Evolutionary conservation across 148 eudicot genomes (phyloP).

Genomic region (Fagopyrum homotropicum): DNA sequence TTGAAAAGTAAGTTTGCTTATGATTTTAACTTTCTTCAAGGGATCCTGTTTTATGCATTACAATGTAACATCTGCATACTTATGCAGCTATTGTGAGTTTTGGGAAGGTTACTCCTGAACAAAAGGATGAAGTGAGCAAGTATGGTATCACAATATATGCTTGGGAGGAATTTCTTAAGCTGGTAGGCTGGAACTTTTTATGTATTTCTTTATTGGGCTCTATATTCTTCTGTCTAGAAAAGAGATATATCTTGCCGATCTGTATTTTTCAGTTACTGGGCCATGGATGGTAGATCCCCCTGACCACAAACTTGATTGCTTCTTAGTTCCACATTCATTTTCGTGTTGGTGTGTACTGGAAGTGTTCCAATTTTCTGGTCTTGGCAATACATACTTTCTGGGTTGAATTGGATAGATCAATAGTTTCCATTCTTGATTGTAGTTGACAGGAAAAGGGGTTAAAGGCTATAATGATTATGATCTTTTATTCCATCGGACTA

Average conservation of each 20-base stretch:
- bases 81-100: slow-evolving; percentile 89
- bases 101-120: slow-evolving; percentile 64
- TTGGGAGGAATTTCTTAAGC: slow-evolving; percentile 81
- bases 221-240: background rate
- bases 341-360: background rate
- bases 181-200: slow-evolving; percentile 42
- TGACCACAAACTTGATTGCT: background rate
- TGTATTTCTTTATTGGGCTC: background rate
- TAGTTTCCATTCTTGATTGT: background rate
- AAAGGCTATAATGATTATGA: background rate
- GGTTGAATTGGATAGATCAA: background rate
- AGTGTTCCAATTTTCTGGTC: background rate
- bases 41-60: background rate
- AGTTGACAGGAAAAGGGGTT: background rate
- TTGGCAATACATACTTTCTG: background rate
- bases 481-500: background rate
- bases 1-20: slow-evolving; percentile 61
- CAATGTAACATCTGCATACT: slow-evolving; percentile 2
- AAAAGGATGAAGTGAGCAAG: slow-evolving; percentile 60
- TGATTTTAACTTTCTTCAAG: background rate
- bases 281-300: background rate
- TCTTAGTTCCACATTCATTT: background rate
- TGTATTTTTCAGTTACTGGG: background rate
- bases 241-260: too few species aligned
- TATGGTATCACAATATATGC: slow-evolving; percentile 55